phyloP scores from a whole-genome alignment of 352 stramenopile species.

The Globisporangium acanthophoron region DNA sequence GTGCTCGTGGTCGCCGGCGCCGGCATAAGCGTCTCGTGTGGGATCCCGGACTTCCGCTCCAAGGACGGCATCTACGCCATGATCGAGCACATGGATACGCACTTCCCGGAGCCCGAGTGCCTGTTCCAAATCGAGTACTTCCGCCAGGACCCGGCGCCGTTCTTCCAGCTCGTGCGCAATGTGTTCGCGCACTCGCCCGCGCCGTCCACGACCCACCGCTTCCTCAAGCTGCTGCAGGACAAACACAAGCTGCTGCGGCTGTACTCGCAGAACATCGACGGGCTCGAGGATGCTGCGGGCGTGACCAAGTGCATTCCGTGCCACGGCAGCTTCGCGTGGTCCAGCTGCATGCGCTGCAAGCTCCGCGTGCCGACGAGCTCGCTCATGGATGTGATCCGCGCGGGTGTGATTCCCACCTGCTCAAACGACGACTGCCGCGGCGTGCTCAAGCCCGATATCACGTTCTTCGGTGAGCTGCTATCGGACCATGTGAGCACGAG shows the following conservation, averaged over 20 bases:
- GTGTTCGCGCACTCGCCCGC: constrained; percentile 64
- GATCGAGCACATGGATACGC: constrained; percentile 69
- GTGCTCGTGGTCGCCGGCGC: constrained; percentile 91
- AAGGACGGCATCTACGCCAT: constrained; percentile 85
- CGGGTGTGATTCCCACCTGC: constrained; percentile 67
- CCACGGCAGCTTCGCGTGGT: constrained; percentile 91
- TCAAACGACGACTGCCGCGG: constrained; percentile 75
- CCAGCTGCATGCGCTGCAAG: constrained; percentile 88
- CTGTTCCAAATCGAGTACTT: constrained; percentile 99
- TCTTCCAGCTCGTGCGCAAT: constrained; percentile 93
- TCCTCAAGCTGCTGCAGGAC: constrained; percentile 90
- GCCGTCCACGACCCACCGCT: constrained; percentile 94
- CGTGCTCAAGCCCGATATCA: constrained; percentile 96
- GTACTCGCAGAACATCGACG: constrained; percentile 99
- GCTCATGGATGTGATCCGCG: constrained; percentile 72
- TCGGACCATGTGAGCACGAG: constrained; percentile 81
- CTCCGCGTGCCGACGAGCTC: constrained; percentile 38
- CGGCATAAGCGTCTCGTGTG: constrained; percentile 94
- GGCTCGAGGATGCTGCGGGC: constrained; percentile 89
- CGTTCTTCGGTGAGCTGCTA: constrained; percentile 96
- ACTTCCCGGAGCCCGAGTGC: constrained; percentile 93
- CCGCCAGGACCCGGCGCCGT: constrained; percentile 91
- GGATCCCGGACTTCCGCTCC: constrained; percentile 98
- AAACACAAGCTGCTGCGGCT: constrained; percentile 89
- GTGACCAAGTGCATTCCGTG: constrained; percentile 92